Conservation (phyloP, 164 flowering plant genomes). For the Dillenia suffruticosa region DNA sequence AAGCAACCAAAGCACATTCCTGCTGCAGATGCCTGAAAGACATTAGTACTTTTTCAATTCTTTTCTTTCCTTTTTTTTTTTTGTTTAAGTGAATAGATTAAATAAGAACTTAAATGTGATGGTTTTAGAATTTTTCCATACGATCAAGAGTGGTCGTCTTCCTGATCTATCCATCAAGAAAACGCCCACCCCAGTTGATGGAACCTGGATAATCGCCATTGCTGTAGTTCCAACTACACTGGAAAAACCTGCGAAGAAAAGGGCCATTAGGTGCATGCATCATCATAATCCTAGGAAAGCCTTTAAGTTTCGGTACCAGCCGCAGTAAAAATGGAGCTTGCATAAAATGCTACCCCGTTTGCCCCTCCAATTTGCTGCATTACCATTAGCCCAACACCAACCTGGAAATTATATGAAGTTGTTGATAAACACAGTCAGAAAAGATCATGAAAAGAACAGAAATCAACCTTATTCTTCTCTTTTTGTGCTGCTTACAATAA, state of each 20-base stretch:
- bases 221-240: conserved; percentile 52
- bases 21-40: conserved; percentile 59
- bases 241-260: conserved; percentile 55
- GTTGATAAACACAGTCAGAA: neutral
- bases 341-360: conserved; percentile 51
- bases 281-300: neutral
- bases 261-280: neutral
- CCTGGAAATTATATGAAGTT: conserved; percentile 24
- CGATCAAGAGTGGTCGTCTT: conserved; percentile 70
- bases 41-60: neutral
- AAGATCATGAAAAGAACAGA: neutral
- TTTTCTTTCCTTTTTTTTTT: neutral
- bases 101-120: too few relatives aligned
- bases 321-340: conserved; percentile 45
- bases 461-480: too few relatives aligned
- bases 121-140: conserved; percentile 8
- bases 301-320: conserved; percentile 40
- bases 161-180: conserved; percentile 76
- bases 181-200: conserved; percentile 28
- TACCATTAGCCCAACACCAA: conserved; percentile 73
- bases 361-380: conserved; percentile 61
- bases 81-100: too few relatives aligned
- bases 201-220: conserved; percentile 72
- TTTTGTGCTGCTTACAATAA: conserved; percentile 36
- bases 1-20: conserved; percentile 87